phyloP scores from a whole-genome alignment of 2,329 filamentous ascomycete species.

The Nectriaceae sp. region DNA sequence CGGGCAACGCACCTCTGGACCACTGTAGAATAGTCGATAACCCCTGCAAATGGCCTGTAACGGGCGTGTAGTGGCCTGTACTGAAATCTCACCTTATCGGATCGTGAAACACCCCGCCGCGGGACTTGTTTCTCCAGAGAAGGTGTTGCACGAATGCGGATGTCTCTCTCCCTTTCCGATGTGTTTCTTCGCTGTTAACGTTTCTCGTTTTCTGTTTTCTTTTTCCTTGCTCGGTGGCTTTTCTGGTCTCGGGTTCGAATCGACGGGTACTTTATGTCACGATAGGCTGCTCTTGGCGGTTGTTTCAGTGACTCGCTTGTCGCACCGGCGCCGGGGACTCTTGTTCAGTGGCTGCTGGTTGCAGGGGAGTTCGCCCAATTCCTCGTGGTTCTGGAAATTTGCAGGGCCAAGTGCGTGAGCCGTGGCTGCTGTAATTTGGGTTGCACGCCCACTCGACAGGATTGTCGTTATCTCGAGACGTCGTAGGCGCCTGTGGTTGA shows the following conservation, averaged over 20 bases:
- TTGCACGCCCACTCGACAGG: not conserved
- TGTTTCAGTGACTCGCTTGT: not conserved
- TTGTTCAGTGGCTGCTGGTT: not conserved
- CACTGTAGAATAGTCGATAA: not conserved
- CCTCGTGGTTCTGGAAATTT: not conserved
- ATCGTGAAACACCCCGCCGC: conserved; percentile 21
- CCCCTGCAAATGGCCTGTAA: not conserved
- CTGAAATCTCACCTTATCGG: conserved; percentile 26
- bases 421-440: not conserved
- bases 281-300: no score
- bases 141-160: no score
- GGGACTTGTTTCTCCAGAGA: not conserved
- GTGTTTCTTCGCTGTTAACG: no score
- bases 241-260: conserved; percentile 11
- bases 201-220: conserved; percentile 1
- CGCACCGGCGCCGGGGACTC: not conserved
- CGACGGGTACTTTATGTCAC: no score
- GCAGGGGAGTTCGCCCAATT: not conserved
- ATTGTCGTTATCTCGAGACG: not conserved
- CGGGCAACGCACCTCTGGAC: conserved; percentile 12
- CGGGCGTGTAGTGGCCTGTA: conserved; percentile 5
- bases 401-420: not conserved
- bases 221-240: conserved; percentile 6
- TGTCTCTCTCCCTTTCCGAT: no score
- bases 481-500: not conserved